These are phyloP conservation scores for Ogataea sp. DNA, from an alignment of 805 yeast genomes.

Conservation along the genomic window DNA sequence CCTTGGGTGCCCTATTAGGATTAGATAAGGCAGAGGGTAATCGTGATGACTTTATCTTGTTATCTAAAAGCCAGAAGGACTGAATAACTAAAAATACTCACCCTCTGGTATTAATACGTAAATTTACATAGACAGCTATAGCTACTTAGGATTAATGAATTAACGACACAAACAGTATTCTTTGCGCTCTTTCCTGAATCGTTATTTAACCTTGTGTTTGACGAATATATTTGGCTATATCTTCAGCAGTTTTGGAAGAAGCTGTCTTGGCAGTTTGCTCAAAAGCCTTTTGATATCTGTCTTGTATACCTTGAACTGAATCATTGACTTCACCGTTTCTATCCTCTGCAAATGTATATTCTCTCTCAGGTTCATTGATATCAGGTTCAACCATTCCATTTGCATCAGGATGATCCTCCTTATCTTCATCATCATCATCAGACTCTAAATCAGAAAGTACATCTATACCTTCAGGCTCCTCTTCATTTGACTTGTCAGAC, in stretches of 20 bases:
- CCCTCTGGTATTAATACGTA: too few species aligned
- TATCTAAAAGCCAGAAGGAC: conserved; percentile 10
- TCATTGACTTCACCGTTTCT: conserved; percentile 52
- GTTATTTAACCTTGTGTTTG: conserved; percentile 11
- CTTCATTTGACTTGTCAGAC: conserved; percentile 12
- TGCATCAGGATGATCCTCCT: conserved; percentile 33
- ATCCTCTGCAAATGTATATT: conserved; percentile 61
- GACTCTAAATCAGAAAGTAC: conserved; percentile 43
- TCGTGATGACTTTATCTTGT: conserved; percentile 12
- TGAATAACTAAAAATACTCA: too few species aligned
- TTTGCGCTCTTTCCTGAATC: too few species aligned
- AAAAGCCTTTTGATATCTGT: conserved; percentile 66
- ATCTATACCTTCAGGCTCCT: conserved; percentile 29
- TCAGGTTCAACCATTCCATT: conserved; percentile 39
- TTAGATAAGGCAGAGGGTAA: conserved; percentile 14
- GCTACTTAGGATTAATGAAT: too few species aligned
- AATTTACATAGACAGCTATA: too few species aligned
- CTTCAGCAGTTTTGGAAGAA: conserved; percentile 61
- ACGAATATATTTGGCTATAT: conserved; percentile 56
- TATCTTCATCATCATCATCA: conserved; percentile 39
- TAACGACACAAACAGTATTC: too few species aligned
- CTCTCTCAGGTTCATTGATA: conserved; percentile 37
- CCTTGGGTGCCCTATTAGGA: conserved; percentile 15
- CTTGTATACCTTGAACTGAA: conserved; percentile 46
- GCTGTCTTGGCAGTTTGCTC: conserved; percentile 54